Conservation (phyloP, 192 early-diverging fungal genomes). For the Podila verticillata region DNA sequence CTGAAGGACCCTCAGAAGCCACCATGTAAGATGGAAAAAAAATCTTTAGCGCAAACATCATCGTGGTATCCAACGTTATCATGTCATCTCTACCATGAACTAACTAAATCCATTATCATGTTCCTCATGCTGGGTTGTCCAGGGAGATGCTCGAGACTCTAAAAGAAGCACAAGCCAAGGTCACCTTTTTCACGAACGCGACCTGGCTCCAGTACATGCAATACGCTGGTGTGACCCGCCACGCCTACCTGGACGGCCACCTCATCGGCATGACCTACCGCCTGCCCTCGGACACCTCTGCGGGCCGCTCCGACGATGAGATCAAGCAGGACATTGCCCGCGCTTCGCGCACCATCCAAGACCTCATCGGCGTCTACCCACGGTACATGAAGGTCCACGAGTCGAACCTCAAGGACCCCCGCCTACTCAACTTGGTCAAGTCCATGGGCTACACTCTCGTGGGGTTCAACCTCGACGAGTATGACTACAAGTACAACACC, state of each 20-base stretch:
- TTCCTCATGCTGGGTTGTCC: background rate
- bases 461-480: slow-evolving; percentile 59
- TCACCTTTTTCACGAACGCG: slow-evolving; percentile 62
- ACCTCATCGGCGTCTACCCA: slow-evolving; percentile 60
- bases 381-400: slow-evolving; percentile 61
- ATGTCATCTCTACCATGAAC: background rate
- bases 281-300: slow-evolving; percentile 53
- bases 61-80: background rate
- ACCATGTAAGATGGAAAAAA: slow-evolving; percentile 25
- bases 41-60: background rate
- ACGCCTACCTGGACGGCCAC: slow-evolving; percentile 62
- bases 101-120: background rate
- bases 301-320: slow-evolving; percentile 49
- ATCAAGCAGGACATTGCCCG: slow-evolving; percentile 53
- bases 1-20: slow-evolving; percentile 62
- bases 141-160: slow-evolving; percentile 56
- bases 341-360: slow-evolving; percentile 57
- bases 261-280: slow-evolving; percentile 67
- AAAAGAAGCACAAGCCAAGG: slow-evolving; percentile 55
- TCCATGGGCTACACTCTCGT: slow-evolving; percentile 56
- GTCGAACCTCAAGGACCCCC: slow-evolving; percentile 51
- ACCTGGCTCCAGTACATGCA: slow-evolving; percentile 64
- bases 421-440: slow-evolving; percentile 49
- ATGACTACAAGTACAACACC: slow-evolving; percentile 60
- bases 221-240: slow-evolving; percentile 60